These are phyloP conservation scores for Micromonas commoda DNA, from an alignment of 139 green algal genomes.

Conservation along the genomic window DNA sequence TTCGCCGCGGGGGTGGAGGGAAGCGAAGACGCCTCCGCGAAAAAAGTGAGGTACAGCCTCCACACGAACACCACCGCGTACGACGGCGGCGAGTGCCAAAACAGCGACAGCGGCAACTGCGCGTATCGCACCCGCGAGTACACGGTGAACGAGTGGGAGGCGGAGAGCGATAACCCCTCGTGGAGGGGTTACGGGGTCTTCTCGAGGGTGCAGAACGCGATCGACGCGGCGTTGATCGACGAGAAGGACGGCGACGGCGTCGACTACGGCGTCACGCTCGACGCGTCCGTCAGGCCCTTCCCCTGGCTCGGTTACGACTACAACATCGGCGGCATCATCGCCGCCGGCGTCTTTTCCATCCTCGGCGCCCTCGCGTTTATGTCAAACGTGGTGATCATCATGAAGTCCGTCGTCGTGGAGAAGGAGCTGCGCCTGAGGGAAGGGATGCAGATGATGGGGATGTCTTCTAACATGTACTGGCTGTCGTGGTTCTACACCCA, in stretches of 20 bases:
- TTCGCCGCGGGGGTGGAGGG: neutral
- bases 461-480: conserved; percentile 30
- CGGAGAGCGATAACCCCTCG: neutral
- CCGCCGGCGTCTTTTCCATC: conserved; percentile 23
- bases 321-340: conserved; percentile 29
- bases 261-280: neutral
- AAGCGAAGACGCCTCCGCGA: neutral
- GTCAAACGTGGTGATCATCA: conserved; percentile 9
- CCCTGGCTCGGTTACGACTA: conserved; percentile 21
- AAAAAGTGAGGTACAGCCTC: neutral
- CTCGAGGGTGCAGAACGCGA: conserved; percentile 1
- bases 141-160: neutral
- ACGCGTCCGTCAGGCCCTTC: conserved; percentile 25
- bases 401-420: conserved; percentile 33
- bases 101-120: neutral
- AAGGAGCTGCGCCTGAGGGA: conserved; percentile 34
- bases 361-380: conserved; percentile 32
- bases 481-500: conserved; percentile 30
- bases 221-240: conserved; percentile 28
- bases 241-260: conserved; percentile 9
- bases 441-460: conserved; percentile 35
- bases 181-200: conserved; percentile 20
- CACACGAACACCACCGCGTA: conserved; percentile 2
- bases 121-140: neutral
- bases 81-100: no score